These are phyloP conservation scores for Solioccasus polychromus DNA, from an alignment of 768 basidiomycete genomes.

Conservation along the genomic window DNA sequence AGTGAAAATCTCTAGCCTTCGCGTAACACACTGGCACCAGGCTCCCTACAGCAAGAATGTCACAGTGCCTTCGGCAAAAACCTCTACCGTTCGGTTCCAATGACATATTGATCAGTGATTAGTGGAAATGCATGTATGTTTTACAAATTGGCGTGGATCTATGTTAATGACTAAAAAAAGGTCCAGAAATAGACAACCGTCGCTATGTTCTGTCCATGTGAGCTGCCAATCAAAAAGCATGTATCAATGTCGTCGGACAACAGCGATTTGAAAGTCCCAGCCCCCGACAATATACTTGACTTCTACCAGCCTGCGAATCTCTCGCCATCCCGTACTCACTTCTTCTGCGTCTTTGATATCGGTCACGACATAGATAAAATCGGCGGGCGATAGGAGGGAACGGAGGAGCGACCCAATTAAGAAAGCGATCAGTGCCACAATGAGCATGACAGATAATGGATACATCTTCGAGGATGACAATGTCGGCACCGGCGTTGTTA, in stretches of 20 bases:
- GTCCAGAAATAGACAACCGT: background rate
- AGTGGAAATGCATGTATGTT: no score
- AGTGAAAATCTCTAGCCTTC: no score
- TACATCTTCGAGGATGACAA: slow-evolving; percentile 25
- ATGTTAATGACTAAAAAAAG: slow-evolving; percentile 1
- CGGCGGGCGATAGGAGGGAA: slow-evolving; percentile 84
- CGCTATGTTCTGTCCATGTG: background rate
- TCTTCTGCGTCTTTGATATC: slow-evolving; percentile 54
- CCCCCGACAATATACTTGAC: slow-evolving; percentile 78
- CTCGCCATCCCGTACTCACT: slow-evolving; percentile 67
- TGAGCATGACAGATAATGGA: slow-evolving; percentile 56
- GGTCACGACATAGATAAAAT: slow-evolving; percentile 80
- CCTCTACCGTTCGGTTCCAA: no score
- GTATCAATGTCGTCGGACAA: slow-evolving; percentile 65
- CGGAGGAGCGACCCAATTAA: slow-evolving; percentile 88
- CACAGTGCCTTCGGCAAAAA: no score
- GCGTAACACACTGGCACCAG: no score
- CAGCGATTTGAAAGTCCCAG: slow-evolving; percentile 87
- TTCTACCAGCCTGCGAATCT: slow-evolving; percentile 79
- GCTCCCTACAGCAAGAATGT: no score
- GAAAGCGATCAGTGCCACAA: slow-evolving; percentile 84
- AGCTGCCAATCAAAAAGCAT: background rate
- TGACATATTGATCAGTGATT: no score
- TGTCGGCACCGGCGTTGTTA: slow-evolving; percentile 4
- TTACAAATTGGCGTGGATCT: slow-evolving; percentile 10